Evolutionary conservation across 164 flowering plant genomes (phyloP), one percentile per base, ranked within the genome.

Genomic region (Magnolia officinalis): DNA sequence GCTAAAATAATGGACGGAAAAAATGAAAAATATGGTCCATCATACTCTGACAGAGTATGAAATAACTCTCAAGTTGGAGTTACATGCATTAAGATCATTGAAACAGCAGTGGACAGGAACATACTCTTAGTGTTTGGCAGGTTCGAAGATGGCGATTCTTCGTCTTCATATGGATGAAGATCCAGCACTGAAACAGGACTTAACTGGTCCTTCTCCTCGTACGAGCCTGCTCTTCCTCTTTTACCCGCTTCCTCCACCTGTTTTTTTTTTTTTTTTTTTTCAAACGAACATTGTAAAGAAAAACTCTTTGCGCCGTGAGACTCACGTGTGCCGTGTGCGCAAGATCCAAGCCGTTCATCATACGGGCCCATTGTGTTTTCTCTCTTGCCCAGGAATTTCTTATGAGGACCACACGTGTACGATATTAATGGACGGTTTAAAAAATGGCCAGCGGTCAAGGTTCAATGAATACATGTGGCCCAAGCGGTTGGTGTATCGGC

Each of bases 161-260:
- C 91, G 75, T 91, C 91, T 50, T 86, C 86, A 74, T 84, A 85
- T 52, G 92, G 89, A 55, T 55, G 61, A 71, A 87, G 88, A 71
- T 90, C 92, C 71, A 89, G 77, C 59, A 90, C 87, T 1, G 95
- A 91, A 21, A 91, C 88, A 2, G 95, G 97, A 82, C 97, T 92
- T 11, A 86, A 84, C 58, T 92, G 95, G 37, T 91, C 94, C 78
- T 91, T 90, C 68, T 81, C 92, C 24, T 87, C 87, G 52, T 74
- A 81, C 8, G 50, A 0, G 72, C 65, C 23, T 23, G 69, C 49
- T 65, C 24, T 9, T 13, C 7, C 10, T 70, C 16, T 63, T 31
- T 3, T 63, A 29, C 67, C 26, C 8, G 13, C 16, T 52, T 70
- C 67, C 29, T 19, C 51, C 31, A n/a, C 1, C 73, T 59, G n/a